Conservation (phyloP, 2,329 filamentous ascomycete species). For the Penicillium decumbens region DNA sequence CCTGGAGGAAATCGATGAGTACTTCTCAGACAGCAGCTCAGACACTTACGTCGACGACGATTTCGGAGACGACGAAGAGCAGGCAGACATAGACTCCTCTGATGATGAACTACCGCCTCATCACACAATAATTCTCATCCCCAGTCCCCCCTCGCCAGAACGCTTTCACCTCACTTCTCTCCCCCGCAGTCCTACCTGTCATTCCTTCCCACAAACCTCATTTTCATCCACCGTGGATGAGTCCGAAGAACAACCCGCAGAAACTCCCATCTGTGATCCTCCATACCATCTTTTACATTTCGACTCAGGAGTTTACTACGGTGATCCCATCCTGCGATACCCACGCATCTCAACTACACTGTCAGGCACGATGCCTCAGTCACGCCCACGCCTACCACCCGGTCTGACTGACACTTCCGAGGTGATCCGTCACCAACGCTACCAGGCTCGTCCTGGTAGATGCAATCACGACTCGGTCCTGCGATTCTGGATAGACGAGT, state of each 20-base stretch:
- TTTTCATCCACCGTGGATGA: no score
- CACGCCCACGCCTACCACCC: not conserved
- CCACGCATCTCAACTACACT: not conserved
- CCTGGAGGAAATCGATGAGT: no score
- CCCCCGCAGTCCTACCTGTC: no score
- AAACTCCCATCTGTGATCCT: not conserved
- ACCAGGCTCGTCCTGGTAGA: not conserved
- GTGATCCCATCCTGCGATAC: not conserved
- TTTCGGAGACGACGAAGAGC: no score
- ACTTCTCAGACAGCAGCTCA: no score
- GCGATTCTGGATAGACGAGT: constrained; percentile 41
- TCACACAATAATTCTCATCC: no score
- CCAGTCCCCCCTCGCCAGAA: no score
- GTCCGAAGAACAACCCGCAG: not conserved
- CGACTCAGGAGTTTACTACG: not conserved
- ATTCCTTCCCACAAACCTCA: no score
- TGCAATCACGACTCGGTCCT: constrained; percentile 57
- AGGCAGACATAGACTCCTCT: no score
- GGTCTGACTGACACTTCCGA: not conserved
- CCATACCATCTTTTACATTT: not conserved
- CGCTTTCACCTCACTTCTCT: no score
- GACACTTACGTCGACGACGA: no score
- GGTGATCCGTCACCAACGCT: not conserved
- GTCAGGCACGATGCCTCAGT: not conserved
- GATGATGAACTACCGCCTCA: no score